Evolutionary conservation across 768 basidiomycete genomes (phyloP).

Genomic region (Suillus tomentosus): DNA sequence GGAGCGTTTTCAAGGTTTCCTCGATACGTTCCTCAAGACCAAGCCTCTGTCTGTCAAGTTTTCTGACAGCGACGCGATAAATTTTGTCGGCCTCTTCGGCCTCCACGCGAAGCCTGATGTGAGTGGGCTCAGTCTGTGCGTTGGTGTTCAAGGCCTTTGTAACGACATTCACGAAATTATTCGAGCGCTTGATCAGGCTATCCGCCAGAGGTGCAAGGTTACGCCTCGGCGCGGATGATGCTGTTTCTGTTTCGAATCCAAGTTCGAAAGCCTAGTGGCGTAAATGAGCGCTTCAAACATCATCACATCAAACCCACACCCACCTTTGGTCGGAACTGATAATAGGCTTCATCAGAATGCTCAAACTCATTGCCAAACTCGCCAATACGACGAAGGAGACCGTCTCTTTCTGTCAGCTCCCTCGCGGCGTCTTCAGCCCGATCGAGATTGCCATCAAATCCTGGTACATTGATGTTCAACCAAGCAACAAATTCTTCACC

Average conservation of each 20-base stretch:
- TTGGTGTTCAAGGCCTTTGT: conserved; percentile 64
- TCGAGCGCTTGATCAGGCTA: conserved; percentile 67
- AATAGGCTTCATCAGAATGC: conserved; percentile 75
- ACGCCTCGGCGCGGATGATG: conserved; percentile 31
- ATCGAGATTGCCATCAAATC: conserved; percentile 76
- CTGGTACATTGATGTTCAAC: conserved; percentile 77
- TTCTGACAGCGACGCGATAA: conserved; percentile 80
- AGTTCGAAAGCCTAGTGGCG: conserved; percentile 31
- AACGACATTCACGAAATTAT: conserved; percentile 68
- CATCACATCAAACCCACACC: conserved; percentile 10
- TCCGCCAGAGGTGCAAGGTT: conserved; percentile 46
- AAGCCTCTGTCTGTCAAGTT: conserved; percentile 83
- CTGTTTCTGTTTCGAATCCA: conserved; percentile 28
- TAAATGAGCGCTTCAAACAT: conserved; percentile 21
- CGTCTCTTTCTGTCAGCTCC: conserved; percentile 54
- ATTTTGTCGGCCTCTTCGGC: conserved; percentile 79
- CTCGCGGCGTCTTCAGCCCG: conserved; percentile 71
- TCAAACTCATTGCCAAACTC: conserved; percentile 85
- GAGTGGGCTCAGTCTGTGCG: conserved; percentile 57
- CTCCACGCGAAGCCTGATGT: conserved; percentile 72
- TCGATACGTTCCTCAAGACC: conserved; percentile 86
- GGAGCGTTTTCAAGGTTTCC: conserved; percentile 75
- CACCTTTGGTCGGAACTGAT: conserved; percentile 84
- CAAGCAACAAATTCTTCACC: conserved; percentile 89
- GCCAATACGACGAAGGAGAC: conserved; percentile 70